Evolutionary conservation across 768 basidiomycete species (phyloP).

Genomic region (Tylopilus sp.): DNA sequence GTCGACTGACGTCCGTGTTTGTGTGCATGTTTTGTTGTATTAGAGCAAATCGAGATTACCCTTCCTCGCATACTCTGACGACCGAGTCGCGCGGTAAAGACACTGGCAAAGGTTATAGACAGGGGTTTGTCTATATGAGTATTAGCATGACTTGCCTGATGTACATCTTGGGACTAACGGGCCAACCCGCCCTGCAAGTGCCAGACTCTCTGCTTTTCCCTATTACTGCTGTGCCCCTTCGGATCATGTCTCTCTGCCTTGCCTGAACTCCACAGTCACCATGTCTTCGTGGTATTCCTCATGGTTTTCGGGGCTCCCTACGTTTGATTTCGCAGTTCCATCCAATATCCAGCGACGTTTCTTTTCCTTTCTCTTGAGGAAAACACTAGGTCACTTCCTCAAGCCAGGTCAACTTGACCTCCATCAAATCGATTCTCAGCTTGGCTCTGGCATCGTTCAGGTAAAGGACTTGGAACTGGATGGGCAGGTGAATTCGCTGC

Average conservation of each 20-base stretch:
- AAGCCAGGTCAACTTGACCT: constrained; percentile 87
- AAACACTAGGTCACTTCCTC: constrained; percentile 78
- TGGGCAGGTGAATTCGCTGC: constrained; percentile 52
- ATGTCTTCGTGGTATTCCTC: constrained; percentile 62
- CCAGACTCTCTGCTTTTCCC: neutral
- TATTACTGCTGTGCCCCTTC: neutral
- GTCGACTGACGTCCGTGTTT: constrained; percentile 48
- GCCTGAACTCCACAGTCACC: constrained; percentile 12
- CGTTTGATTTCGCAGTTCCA: constrained; percentile 63
- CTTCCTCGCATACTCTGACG: too few species aligned
- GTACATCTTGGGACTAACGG: neutral
- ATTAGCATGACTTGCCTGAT: neutral
- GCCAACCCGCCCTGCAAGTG: constrained; percentile 1
- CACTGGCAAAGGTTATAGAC: neutral
- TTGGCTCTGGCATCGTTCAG: constrained; percentile 87
- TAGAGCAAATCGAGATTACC: neutral
- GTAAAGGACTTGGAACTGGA: constrained; percentile 81
- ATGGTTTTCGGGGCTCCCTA: constrained; percentile 51
- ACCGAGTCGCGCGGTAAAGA: too few species aligned
- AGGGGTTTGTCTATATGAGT: constrained; percentile 26
- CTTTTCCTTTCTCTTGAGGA: constrained; percentile 84
- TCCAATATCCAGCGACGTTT: constrained; percentile 81
- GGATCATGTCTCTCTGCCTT: constrained; percentile 16
- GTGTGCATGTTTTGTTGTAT: neutral
- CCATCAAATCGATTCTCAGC: constrained; percentile 85